Conservation (phyloP, 148 eudicot genomes). For the Mesembryanthemum crystallinum region DNA sequence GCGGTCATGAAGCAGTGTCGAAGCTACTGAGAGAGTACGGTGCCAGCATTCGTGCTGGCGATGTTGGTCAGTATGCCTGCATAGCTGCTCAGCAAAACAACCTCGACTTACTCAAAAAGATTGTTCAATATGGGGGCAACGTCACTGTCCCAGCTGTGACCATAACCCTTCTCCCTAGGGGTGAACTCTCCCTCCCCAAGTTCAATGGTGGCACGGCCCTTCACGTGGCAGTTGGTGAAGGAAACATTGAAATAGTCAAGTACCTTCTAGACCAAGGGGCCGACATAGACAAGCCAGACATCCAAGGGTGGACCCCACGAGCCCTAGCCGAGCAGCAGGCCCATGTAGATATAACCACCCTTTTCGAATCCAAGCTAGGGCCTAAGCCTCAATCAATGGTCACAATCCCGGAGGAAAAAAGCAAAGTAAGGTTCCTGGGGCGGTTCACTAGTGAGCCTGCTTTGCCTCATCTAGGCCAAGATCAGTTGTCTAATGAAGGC, state of each 20-base stretch:
- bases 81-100: constrained; percentile 54
- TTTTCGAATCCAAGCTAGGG: constrained; percentile 41
- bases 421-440: constrained; percentile 35
- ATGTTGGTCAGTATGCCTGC: constrained; percentile 64
- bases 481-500: constrained; percentile 19
- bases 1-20: constrained; percentile 40
- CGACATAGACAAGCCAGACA: constrained; percentile 44
- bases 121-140: constrained; percentile 51
- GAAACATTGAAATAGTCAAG: constrained; percentile 54
- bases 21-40: constrained; percentile 49
- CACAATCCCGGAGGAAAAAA: constrained; percentile 26
- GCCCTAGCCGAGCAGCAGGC: constrained; percentile 76
- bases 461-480: constrained; percentile 25
- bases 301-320: constrained; percentile 62
- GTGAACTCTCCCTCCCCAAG: constrained; percentile 34
- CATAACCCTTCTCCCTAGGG: constrained; percentile 19
- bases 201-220: constrained; percentile 53
- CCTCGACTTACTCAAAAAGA: constrained; percentile 49
- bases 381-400: constrained; percentile 27
- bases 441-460: constrained; percentile 60
- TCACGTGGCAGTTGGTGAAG: constrained; percentile 73
- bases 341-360: constrained; percentile 50
- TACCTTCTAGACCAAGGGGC: constrained; percentile 56
- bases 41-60: constrained; percentile 52
- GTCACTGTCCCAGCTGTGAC: constrained; percentile 41